Base-by-base conservation (phyloP, 176 grass and related monocot species). In the Bonia amplexicaulis region DNA sequence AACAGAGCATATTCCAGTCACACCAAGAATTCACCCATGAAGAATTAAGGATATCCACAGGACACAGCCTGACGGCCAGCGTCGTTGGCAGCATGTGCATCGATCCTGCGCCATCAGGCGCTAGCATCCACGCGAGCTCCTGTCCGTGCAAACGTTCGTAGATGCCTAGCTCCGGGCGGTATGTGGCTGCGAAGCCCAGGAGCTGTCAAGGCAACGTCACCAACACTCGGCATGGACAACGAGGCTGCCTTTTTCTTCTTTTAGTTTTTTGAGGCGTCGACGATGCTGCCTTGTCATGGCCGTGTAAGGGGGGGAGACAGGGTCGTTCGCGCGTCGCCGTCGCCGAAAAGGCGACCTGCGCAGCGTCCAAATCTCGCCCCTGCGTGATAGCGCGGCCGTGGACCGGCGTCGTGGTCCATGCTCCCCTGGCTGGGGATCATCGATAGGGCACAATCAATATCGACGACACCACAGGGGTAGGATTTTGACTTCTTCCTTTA, bases 291-390 rank as follows among this genome's bases (percentile, higher is more conserved):
- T 47, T 14, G 10, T 41, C 54, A 27, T 44, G 35, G 33, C 23
- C 45, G 55, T 67, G 55, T 6, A 14, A 11, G 0, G 25, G 9
- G 26, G 7, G 54, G 54, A 23, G 78, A 76, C 83, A 90, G 6
- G 12, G 61, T 91, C 51, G 89, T 35, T 91, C 52, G 7, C 26
- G 76, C 69, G 75, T 91, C 85, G 80, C 80, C 69, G 14, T 83
- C 83, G 35, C 9, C 73, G 35, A 70, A 82, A 86, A 82, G 88
- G 25, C 39, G 45, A 20, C 23, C 17, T 7, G 53, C 16, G 39
- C 67, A 62, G 59, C 59, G 25, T 62, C 59, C 59, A 62, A 29
- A 62, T 29, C 59, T 27, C 59, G 59, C 23, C 59, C 4, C 58
- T 25, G 9, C n/a, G 58, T 25, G 58, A 60, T 25, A 22, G 55